Conservation (phyloP, 2,329 filamentous ascomycete species). For the Curvularia sp. region DNA sequence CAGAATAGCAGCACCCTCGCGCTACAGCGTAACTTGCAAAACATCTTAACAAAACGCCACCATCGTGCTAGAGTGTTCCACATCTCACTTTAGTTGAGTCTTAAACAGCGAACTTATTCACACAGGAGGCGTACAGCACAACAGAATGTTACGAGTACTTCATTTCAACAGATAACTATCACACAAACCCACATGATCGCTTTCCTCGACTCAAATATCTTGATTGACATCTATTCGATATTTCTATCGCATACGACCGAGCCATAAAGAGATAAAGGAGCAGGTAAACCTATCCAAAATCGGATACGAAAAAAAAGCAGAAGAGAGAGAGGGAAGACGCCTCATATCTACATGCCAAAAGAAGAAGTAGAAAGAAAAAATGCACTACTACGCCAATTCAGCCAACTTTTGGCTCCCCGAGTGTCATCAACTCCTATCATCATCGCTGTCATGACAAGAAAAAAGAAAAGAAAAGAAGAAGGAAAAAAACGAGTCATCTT, state of each 20-base stretch:
- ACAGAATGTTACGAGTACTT: too few species aligned
- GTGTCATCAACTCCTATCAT: conserved; percentile 4
- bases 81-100: too few species aligned
- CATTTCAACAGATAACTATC: too few species aligned
- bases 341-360: background rate
- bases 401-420: background rate
- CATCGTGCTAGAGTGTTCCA: too few species aligned
- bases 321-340: background rate
- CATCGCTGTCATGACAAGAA: background rate
- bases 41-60: too few species aligned
- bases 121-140: too few species aligned
- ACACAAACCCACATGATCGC: too few species aligned
- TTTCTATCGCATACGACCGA: background rate
- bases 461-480: too few species aligned
- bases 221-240: background rate
- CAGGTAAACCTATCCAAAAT: background rate
- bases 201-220: too few species aligned
- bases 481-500: background rate
- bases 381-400: background rate
- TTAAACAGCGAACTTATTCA: too few species aligned
- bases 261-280: background rate
- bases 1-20: too few species aligned
- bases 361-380: background rate
- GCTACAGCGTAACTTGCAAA: too few species aligned
- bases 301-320: background rate